These are phyloP conservation scores for Cutaneotrichosporon daszewskae DNA, from an alignment of 1,284 basidiomycete genomes.

Conservation along the genomic window DNA sequence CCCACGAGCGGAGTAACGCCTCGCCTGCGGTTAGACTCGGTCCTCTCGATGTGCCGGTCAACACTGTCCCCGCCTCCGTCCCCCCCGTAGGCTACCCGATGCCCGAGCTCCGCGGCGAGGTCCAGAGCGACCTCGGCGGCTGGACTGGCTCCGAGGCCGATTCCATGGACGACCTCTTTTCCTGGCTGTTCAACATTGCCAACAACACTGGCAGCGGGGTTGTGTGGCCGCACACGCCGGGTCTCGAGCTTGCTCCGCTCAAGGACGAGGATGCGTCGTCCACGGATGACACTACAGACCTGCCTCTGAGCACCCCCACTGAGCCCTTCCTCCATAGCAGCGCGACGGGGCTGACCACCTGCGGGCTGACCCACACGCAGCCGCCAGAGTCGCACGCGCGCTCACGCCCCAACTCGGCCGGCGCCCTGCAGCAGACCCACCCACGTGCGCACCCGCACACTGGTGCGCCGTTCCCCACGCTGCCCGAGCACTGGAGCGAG, in stretches of 20 bases:
- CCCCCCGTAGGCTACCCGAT: background rate
- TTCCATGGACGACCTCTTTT: constrained; percentile 15
- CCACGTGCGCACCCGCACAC: background rate
- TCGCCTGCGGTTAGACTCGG: background rate
- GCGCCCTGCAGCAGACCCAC: constrained; percentile 1
- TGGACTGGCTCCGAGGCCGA: constrained; percentile 2
- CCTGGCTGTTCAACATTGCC: constrained; percentile 16
- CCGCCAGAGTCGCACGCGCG: no score
- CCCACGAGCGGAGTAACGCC: background rate
- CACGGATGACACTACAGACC: background rate
- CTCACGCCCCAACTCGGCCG: no score
- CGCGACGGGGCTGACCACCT: background rate
- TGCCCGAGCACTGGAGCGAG: constrained; percentile 2
- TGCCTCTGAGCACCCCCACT: background rate
- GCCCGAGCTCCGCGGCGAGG: background rate
- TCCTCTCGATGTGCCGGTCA: background rate
- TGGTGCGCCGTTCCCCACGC: background rate
- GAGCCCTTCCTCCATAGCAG: background rate
- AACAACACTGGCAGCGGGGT: constrained; percentile 1
- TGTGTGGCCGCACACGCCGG: constrained; percentile 1
- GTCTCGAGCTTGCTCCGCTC: background rate
- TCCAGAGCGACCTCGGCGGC: background rate
- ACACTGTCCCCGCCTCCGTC: background rate
- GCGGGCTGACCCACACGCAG: no score
- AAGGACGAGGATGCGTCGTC: background rate